Evolutionary conservation across 2,329 filamentous ascomycete species (phyloP).

Genomic region (Neonectria hederae): DNA sequence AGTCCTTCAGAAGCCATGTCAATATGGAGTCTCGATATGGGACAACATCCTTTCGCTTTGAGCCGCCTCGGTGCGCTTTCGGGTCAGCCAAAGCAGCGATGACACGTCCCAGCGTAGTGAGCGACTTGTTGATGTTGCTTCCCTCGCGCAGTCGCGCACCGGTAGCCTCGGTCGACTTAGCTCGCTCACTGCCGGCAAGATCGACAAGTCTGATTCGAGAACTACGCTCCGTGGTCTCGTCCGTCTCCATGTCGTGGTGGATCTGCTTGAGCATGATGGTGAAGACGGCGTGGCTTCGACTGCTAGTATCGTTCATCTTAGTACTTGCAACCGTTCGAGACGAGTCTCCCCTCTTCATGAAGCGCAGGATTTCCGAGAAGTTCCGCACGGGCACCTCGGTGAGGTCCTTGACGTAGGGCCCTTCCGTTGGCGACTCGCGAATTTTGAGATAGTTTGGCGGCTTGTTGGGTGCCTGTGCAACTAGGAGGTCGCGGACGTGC

Average conservation of each 20-base stretch:
- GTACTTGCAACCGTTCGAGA: constrained; percentile 92
- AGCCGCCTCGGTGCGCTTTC: constrained; percentile 63
- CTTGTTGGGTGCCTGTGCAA: constrained; percentile 74
- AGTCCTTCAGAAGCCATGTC: constrained; percentile 92
- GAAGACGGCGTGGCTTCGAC: constrained; percentile 95
- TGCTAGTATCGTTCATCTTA: constrained; percentile 99
- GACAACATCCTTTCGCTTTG: constrained; percentile 72
- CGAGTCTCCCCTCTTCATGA: constrained; percentile 89
- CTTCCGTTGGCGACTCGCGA: constrained; percentile 92
- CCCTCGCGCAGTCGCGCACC: constrained; percentile 91
- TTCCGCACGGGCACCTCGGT: constrained; percentile 92
- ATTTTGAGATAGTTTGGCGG: constrained; percentile 95
- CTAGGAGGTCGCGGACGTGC: constrained; percentile 92
- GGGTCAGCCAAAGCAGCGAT: constrained; percentile 87
- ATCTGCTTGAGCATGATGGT: constrained; percentile 99
- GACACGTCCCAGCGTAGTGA: constrained; percentile 93
- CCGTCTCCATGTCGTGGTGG: constrained; percentile 95
- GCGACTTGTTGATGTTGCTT: constrained; percentile 98
- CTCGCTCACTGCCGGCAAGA: constrained; percentile 91
- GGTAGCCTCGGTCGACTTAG: constrained; percentile 94
- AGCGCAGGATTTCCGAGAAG: constrained; percentile 85
- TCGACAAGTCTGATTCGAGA: constrained; percentile 95
- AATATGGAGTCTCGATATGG: constrained; percentile 91
- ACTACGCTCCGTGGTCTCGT: constrained; percentile 94
- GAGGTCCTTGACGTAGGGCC: constrained; percentile 95